Conservation (phyloP, 148 eudicot genomes). For the Talinum fruticosum region DNA sequence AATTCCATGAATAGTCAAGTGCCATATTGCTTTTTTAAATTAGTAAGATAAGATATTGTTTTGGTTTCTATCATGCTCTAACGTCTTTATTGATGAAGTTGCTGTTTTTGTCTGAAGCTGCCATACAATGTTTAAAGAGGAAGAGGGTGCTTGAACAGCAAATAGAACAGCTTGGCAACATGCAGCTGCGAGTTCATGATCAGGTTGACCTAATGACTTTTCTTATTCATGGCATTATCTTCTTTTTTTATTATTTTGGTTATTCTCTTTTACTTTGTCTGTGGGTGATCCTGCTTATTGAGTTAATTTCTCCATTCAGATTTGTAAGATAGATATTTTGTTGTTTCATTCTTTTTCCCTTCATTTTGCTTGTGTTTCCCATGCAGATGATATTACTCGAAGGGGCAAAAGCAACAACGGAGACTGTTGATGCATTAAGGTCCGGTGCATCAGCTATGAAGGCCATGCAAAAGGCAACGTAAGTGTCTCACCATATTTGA, state of each 20-base stretch:
- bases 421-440: constrained; percentile 90
- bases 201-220: constrained; percentile 41
- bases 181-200: constrained; percentile 84
- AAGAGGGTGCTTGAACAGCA: constrained; percentile 78
- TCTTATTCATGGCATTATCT: neutral
- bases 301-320: neutral
- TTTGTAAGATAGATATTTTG: neutral
- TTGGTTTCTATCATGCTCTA: neutral
- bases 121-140: constrained; percentile 79
- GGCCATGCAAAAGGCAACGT: constrained; percentile 92
- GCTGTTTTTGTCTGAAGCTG: constrained; percentile 40
- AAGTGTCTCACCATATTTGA: constrained; percentile 28
- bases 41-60: neutral
- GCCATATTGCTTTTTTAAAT: too few relatives aligned
- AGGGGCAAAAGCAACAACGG: constrained; percentile 94
- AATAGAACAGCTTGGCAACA: constrained; percentile 84
- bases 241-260: neutral
- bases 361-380: neutral
- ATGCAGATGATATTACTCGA: constrained; percentile 83
- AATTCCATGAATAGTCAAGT: too few relatives aligned
- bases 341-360: neutral
- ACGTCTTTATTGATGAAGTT: neutral
- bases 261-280: neutral
- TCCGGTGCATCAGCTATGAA: constrained; percentile 95
- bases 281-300: neutral